Percentiles rank a stretch among this genome's conserved stretches.
Conservation (phyloP, 257 asterid species). For the Asclepias syriaca region DNA sequence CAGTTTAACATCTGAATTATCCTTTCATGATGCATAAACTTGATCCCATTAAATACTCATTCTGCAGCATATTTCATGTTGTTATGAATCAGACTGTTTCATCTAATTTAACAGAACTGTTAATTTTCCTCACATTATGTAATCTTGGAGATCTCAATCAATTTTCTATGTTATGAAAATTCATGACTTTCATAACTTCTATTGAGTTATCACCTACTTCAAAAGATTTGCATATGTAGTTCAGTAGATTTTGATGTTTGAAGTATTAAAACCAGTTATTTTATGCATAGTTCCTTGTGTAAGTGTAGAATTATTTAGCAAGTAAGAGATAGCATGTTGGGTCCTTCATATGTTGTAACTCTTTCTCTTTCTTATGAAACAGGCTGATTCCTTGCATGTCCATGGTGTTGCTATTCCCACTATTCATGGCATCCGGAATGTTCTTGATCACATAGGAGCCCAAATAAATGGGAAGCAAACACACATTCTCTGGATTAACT, state of each 20-base stretch:
- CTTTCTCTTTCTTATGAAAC: conserved; percentile 11
- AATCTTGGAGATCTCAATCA: background rate
- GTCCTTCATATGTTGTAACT: background rate
- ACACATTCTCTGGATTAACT: conserved; percentile 84
- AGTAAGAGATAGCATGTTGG: conserved; percentile 3
- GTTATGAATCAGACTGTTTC: background rate
- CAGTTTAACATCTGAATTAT: background rate
- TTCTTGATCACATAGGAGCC: conserved; percentile 81
- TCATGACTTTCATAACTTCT: background rate
- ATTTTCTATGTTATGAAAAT: background rate
- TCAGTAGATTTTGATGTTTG: background rate
- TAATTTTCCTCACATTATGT: background rate
- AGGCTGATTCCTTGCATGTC: conserved; percentile 82
- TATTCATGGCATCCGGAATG: conserved; percentile 83
- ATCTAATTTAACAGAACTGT: background rate
- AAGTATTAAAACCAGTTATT: background rate
- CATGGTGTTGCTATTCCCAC: conserved; percentile 99
- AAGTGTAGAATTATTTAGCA: background rate
- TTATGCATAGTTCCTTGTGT: background rate
- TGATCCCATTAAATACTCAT: background rate
- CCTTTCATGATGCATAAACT: background rate
- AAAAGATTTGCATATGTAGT: background rate
- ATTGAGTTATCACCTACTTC: background rate
- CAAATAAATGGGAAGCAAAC: conserved; percentile 50
- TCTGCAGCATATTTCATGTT: background rate